Percentiles rank a stretch among this genome's conserved stretches.
phyloP scores from a whole-genome alignment of 345 rosid species.

The Trapa incisa region DNA sequence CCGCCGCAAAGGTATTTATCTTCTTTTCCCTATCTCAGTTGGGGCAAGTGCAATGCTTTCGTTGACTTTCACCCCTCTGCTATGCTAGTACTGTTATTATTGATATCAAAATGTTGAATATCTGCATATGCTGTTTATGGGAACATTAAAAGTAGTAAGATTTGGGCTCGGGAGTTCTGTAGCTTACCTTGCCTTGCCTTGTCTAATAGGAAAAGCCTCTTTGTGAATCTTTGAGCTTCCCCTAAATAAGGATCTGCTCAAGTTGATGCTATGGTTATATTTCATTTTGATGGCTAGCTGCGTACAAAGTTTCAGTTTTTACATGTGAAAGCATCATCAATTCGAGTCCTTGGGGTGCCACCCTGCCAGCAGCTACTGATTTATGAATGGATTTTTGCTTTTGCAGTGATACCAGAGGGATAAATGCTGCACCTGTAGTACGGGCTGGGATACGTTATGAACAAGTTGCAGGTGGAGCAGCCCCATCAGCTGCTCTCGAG shows the following conservation, averaged over 20 bases:
- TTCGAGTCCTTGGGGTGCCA: slow-evolving; percentile 5
- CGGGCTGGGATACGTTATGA: slow-evolving; percentile 7
- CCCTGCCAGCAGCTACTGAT: not conserved
- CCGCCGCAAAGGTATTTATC: slow-evolving; percentile 31
- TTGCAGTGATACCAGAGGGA: slow-evolving; percentile 25
- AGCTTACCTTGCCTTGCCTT: not conserved
- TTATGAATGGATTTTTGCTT: slow-evolving; percentile 8
- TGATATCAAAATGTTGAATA: not conserved
- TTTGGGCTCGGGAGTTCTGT: not conserved
- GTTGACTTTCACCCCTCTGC: not conserved
- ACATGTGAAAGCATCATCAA: slow-evolving; percentile 1
- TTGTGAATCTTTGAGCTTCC: too few species aligned
- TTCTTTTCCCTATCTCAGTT: not conserved
- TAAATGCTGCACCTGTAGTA: slow-evolving; percentile 10
- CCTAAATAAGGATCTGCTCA: not conserved
- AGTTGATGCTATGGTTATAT: not conserved
- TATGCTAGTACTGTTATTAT: not conserved
- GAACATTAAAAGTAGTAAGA: not conserved
- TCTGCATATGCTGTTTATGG: not conserved
- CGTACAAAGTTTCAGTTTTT: slow-evolving; percentile 7
- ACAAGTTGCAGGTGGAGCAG: not conserved
- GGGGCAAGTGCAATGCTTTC: not conserved
- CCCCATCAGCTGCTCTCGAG: not conserved
- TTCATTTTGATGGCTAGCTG: too few species aligned
- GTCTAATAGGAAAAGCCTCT: too few species aligned